Percentiles rank a stretch among this genome's conserved stretches.
Evolutionary conservation across 495 filamentous ascomycete genomes (phyloP).

Genomic region (Aspergillus sclerotioniger): DNA sequence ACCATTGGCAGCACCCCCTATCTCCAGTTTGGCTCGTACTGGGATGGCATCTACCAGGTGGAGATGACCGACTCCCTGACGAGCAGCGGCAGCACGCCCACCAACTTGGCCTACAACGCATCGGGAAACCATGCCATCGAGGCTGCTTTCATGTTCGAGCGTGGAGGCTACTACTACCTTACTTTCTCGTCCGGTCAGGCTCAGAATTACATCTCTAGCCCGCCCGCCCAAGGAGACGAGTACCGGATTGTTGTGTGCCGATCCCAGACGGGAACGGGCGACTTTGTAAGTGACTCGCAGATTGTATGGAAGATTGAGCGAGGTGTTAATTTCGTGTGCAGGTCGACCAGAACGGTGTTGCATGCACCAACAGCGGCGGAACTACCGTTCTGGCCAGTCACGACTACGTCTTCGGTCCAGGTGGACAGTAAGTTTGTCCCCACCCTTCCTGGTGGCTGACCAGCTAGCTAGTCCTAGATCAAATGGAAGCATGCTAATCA

Average conservation of each 20-base stretch:
- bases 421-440: conserved; percentile 52
- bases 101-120: conserved; percentile 56
- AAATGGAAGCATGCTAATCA: not conserved
- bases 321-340: conserved; percentile 9
- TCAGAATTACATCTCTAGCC: conserved; percentile 50
- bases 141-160: conserved; percentile 55
- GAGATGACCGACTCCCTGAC: conserved; percentile 47
- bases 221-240: conserved; percentile 57
- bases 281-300: conserved; percentile 46
- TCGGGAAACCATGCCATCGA: conserved; percentile 56
- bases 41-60: conserved; percentile 65
- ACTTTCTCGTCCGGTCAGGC: conserved; percentile 64
- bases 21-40: conserved; percentile 70
- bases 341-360: conserved; percentile 56
- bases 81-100: conserved; percentile 30
- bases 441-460: not conserved
- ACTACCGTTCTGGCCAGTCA: conserved; percentile 62
- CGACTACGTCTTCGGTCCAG: conserved; percentile 65
- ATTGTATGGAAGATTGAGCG: not conserved
- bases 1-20: conserved; percentile 44
- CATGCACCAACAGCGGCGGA: conserved; percentile 59
- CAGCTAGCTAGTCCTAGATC: not conserved
- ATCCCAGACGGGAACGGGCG: conserved; percentile 48
- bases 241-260: conserved; percentile 68
- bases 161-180: conserved; percentile 61